These are phyloP conservation scores for Myotisia sp. DNA, from an alignment of 2,329 filamentous ascomycete species.

Conservation along the genomic window DNA sequence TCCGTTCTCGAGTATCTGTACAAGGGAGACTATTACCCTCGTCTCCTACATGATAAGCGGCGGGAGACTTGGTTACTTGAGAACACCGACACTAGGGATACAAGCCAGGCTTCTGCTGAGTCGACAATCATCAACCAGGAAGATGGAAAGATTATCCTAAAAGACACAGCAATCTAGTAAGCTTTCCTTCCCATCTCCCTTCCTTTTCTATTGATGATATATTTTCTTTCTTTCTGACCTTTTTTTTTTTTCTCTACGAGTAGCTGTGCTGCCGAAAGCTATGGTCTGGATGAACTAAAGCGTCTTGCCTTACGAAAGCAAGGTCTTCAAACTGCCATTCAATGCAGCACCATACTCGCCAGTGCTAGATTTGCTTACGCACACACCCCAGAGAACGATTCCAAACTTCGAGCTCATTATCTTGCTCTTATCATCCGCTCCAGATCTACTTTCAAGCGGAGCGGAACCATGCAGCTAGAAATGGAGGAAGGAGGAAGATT, in stretches of 20 bases:
- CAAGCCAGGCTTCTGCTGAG: slow-evolving; percentile 27
- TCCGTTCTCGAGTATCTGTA: slow-evolving; percentile 83
- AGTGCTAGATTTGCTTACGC: slow-evolving; percentile 83
- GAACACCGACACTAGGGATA: slow-evolving; percentile 35
- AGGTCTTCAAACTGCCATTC: slow-evolving; percentile 70
- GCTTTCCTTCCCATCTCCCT: slow-evolving; percentile 17
- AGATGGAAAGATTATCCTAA: slow-evolving; percentile 55
- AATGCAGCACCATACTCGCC: slow-evolving; percentile 69
- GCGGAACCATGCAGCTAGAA: slow-evolving; percentile 88
- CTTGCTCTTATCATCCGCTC: slow-evolving; percentile 83
- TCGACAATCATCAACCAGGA: slow-evolving; percentile 56
- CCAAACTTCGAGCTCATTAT: slow-evolving; percentile 81
- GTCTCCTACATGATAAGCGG: slow-evolving; percentile 67
- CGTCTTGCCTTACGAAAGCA: slow-evolving; percentile 75
- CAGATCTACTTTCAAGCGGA: slow-evolving; percentile 77
- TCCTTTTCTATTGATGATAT: too few species aligned
- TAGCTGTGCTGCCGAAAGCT: slow-evolving; percentile 66
- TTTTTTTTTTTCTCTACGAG: background rate
- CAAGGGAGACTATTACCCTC: slow-evolving; percentile 85
- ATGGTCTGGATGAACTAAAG: slow-evolving; percentile 71
- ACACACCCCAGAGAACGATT: slow-evolving; percentile 78
- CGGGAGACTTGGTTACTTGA: slow-evolving; percentile 73
- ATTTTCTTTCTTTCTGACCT: background rate
- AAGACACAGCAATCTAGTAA: slow-evolving; percentile 76
- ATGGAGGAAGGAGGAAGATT: slow-evolving; percentile 79